Percentiles rank a stretch among this genome's conserved stretches.
phyloP scores from a whole-genome alignment of 805 yeast species.

The Ogataea paraovalis region DNA sequence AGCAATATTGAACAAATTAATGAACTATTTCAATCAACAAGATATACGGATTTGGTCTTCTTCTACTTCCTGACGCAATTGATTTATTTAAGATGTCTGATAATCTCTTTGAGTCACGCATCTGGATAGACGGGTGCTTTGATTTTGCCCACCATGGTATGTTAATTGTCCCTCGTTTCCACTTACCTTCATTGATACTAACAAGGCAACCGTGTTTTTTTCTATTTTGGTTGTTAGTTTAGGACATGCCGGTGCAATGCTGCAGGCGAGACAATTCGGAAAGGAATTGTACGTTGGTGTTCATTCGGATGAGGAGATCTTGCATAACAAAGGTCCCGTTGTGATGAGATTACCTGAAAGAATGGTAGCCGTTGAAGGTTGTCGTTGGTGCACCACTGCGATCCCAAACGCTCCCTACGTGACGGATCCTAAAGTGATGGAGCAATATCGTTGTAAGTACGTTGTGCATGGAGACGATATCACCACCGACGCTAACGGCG shows the following conservation, averaged over 20 bases:
- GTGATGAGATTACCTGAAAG: constrained; percentile 86
- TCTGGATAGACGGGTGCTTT: constrained; percentile 98
- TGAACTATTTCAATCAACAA: too few species aligned
- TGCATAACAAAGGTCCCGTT: constrained; percentile 83
- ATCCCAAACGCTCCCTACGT: constrained; percentile 88
- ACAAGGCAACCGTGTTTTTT: too few species aligned
- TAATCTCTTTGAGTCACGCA: constrained; percentile 35
- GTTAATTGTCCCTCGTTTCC: constrained; percentile 1
- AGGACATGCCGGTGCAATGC: constrained; percentile 91
- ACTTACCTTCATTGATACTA: too few species aligned
- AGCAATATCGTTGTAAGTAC: constrained; percentile 66
- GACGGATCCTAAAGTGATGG: constrained; percentile 80
- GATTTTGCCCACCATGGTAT: constrained; percentile 94
- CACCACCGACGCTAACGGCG: constrained; percentile 93
- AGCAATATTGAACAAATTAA: too few species aligned
- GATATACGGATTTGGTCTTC: too few species aligned
- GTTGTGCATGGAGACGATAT: constrained; percentile 99
- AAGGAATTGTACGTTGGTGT: constrained; percentile 78
- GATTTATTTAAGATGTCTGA: constrained; percentile 1
- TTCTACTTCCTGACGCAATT: too few species aligned
- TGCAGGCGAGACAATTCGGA: constrained; percentile 87
- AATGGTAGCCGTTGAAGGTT: constrained; percentile 78
- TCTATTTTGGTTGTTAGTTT: not conserved
- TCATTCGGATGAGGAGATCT: constrained; percentile 86
- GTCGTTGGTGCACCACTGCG: constrained; percentile 79